Base-by-base conservation (phyloP, 2,329 filamentous ascomycete species). In the Phoma sp. region DNA sequence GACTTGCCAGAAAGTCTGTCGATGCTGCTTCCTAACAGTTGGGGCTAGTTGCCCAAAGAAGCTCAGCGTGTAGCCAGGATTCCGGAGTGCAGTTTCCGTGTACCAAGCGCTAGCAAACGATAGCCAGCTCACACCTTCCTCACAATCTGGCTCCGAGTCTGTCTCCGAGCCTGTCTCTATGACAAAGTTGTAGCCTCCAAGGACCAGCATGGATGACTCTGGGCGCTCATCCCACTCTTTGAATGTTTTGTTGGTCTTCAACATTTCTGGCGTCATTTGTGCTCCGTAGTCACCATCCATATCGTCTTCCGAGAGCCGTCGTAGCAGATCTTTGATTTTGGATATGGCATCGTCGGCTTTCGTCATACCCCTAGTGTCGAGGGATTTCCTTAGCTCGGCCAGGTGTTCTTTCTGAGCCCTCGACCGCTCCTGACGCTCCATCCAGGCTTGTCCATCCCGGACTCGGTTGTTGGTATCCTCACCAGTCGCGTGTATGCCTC, bases 391-490 rank as follows among this genome's bases (percentile, higher is more conserved):
- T 1, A 42, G 6, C 11, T 42, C 24, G n/a, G 39, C 14, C 4
- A 42, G 39, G n/a, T 42, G 18, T 10, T 24, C 39, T 30, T 30
- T 42, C 8, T 42, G 39, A 14, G 39, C 39, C 18, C 22, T 42
- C 23, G 39, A 29, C 18, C 25, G 39, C 39, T 42, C 39, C 23
- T 42, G 39, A 8, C 39, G 39, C 14, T 42, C 39, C 39, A 42
- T 42, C 39, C 39, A 42, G 39, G 13, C 25, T 18, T 42, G 39
- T 4, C 39, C 39, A 29, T 42, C 39, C 13, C 39, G 39, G n/a
- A 42, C 39, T n/a, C 39, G 39, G 9, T 42, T 42, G 13, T 42
- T 42, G n/a, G 39, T 42, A 10, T 42, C 39, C 23, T 42, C 24
- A n/a, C 39, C 39, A 30, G 25, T 42, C n/a, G 39, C 39, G 4